A percentile compares a stretch with the other conserved stretches of the same genome.
phyloP scores from a whole-genome alignment of 2,329 filamentous ascomycete species.

The Seiridium cupressi region DNA sequence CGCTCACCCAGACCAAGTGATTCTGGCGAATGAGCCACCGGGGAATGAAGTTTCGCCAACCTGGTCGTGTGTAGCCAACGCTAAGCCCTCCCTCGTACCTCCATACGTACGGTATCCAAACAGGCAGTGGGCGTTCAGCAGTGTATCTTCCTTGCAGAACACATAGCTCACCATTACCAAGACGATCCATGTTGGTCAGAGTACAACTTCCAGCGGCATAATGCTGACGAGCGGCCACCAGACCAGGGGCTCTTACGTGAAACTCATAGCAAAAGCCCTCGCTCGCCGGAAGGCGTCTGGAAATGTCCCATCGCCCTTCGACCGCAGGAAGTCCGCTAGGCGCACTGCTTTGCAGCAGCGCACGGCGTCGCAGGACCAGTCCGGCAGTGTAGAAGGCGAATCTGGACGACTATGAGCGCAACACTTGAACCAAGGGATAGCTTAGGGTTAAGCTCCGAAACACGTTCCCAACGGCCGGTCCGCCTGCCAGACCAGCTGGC shows the following conservation, averaged over 20 bases:
- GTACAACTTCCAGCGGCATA: conserved; percentile 61
- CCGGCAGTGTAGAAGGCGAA: conserved; percentile 61
- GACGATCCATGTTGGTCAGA: conserved; percentile 42
- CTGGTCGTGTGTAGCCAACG: conserved; percentile 49
- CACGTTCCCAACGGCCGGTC: conserved; percentile 49
- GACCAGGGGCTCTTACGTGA: conserved; percentile 69
- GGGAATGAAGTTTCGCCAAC: conserved; percentile 32
- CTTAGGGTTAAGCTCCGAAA: conserved; percentile 98
- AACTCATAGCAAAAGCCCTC: conserved; percentile 70
- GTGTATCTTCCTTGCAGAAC: conserved; percentile 25
- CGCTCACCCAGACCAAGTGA: conserved; percentile 34
- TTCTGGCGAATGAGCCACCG: conserved; percentile 40
- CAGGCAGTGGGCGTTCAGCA: conserved; percentile 12
- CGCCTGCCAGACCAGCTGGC: conserved; percentile 42
- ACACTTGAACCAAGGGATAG: conserved; percentile 69
- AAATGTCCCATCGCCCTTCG: conserved; percentile 52
- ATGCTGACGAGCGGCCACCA: conserved; percentile 73
- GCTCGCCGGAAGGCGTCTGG: conserved; percentile 55
- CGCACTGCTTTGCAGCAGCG: conserved; percentile 53
- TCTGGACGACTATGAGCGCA: conserved; percentile 70
- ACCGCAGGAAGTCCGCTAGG: conserved; percentile 34
- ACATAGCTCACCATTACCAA: conserved; percentile 20
- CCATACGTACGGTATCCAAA: conserved; percentile 20
- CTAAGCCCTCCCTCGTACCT: conserved; percentile 41
- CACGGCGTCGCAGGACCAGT: conserved; percentile 27